phyloP scores from a whole-genome alignment of 1,139 yeast species.

The Scheffersomyces parashehatae region DNA sequence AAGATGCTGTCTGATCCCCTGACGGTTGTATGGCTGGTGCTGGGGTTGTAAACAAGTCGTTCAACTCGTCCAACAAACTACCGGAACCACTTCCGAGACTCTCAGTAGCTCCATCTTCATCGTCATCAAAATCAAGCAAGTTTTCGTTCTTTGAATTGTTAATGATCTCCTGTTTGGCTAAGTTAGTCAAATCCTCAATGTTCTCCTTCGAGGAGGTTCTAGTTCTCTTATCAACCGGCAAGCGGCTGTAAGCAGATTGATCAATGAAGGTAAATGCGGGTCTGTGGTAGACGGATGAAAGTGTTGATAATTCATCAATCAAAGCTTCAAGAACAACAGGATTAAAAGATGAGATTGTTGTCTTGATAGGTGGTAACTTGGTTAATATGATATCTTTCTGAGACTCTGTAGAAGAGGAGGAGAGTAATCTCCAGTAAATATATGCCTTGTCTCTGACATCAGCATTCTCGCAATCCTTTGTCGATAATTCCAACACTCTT shows the following conservation, averaged over 20 bases:
- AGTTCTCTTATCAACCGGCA: slow-evolving; percentile 23
- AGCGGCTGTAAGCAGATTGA: slow-evolving; percentile 27
- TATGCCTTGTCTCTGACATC: slow-evolving; percentile 95
- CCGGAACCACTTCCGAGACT: slow-evolving; percentile 9
- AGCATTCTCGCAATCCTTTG: slow-evolving; percentile 80
- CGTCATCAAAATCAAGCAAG: slow-evolving; percentile 78
- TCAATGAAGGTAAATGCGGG: slow-evolving; percentile 73
- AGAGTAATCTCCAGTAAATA: slow-evolving; percentile 89
- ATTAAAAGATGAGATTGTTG: slow-evolving; percentile 72
- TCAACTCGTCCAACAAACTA: slow-evolving; percentile 62
- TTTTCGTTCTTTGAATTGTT: slow-evolving; percentile 73
- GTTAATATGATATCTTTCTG: slow-evolving; percentile 56
- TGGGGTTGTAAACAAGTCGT: slow-evolving; percentile 59
- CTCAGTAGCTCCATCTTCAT: slow-evolving; percentile 38
- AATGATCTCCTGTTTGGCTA: slow-evolving; percentile 78
- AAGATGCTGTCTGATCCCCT: slow-evolving; percentile 1
- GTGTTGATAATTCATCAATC: slow-evolving; percentile 74
- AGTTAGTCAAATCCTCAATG: slow-evolving; percentile 73
- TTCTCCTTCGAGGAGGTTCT: slow-evolving; percentile 32
- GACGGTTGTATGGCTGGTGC: slow-evolving; percentile 11
- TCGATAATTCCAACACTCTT: slow-evolving; percentile 71
- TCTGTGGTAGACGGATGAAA: slow-evolving; percentile 87
- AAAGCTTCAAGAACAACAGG: slow-evolving; percentile 68
- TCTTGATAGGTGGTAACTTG: slow-evolving; percentile 67
- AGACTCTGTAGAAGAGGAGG: slow-evolving; percentile 48